phyloP scores from a whole-genome alignment of 2,329 filamentous ascomycete species.

The Calonectria crousiana region DNA sequence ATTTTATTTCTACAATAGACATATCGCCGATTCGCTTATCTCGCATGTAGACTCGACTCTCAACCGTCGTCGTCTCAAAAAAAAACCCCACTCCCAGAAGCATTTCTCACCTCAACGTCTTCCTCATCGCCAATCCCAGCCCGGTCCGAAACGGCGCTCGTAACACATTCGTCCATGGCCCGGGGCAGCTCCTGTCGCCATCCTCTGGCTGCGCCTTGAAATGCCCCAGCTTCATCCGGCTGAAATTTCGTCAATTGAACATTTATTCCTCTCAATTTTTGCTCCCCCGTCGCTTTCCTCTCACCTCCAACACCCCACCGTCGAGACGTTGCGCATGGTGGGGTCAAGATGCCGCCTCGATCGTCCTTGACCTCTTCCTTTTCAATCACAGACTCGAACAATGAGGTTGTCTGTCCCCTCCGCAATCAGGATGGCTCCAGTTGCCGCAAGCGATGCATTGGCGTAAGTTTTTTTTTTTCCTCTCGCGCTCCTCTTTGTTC shows the following conservation, averaged over 20 bases:
- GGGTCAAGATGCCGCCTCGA: conserved; percentile 87
- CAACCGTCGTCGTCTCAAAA: conserved; percentile 26
- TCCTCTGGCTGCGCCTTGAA: conserved; percentile 42
- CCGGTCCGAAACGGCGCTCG: conserved; percentile 42
- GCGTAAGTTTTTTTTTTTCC: conserved; percentile 79
- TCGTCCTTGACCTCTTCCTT: conserved; percentile 90
- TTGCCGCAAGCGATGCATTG: conserved; percentile 97
- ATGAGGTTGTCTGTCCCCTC: conserved; percentile 96
- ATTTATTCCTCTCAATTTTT: conserved; percentile 28
- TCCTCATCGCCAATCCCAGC: conserved; percentile 38
- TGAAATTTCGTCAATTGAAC: conserved; percentile 49
- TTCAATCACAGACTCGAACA: conserved; percentile 90
- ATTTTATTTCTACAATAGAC: conserved; percentile 5
- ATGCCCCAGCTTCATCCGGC: conserved; percentile 39
- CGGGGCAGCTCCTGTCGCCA: conserved; percentile 35
- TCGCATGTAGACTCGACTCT: conserved; percentile 19
- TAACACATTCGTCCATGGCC: conserved; percentile 43
- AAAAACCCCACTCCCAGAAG: conserved; percentile 17
- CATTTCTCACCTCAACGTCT: conserved; percentile 28
- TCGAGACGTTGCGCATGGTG: conserved; percentile 61
- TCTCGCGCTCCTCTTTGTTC: conserved; percentile 9
- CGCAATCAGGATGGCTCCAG: conserved; percentile 96
- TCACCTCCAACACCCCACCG: conserved; percentile 40
- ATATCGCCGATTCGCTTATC: conserved; percentile 9
- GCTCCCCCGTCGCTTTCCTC: conserved; percentile 33